Conservation (phyloP, 192 early-diverging fungal genomes). For the Helicostylum pulchrum region DNA sequence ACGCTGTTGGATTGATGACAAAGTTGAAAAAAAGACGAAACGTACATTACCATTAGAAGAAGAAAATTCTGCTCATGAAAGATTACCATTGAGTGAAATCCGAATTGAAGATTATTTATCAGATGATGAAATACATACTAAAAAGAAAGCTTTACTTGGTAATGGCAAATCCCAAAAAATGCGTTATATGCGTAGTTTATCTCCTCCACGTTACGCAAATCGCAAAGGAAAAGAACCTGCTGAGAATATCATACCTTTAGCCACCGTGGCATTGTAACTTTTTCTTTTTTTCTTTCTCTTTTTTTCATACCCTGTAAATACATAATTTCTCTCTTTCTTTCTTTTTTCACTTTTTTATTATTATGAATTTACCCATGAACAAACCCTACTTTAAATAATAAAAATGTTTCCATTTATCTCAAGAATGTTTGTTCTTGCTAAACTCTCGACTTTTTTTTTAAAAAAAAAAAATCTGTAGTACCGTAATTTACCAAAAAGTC, state of each 20-base stretch:
- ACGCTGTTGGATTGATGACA: neutral
- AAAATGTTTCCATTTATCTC: no score
- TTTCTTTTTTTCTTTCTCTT: neutral
- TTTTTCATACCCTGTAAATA: neutral
- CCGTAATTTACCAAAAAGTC: no score
- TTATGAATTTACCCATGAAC: no score
- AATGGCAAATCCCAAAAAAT: constrained; percentile 1
- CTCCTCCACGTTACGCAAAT: constrained; percentile 7
- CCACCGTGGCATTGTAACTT: neutral
- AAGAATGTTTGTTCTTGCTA: no score
- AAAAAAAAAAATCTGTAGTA: no score
- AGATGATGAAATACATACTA: constrained; percentile 14
- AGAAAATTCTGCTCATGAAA: neutral
- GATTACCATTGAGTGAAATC: constrained; percentile 13
- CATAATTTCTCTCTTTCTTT: neutral
- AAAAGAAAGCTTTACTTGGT: constrained; percentile 1
- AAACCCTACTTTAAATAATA: no score
- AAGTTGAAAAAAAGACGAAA: neutral
- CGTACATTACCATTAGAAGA: neutral
- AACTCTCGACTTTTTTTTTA: no score
- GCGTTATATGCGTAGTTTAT: neutral
- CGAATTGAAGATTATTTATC: constrained; percentile 6
- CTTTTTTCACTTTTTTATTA: neutral
- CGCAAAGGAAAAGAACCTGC: constrained; percentile 10
- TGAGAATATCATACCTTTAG: constrained; percentile 8